phyloP scores from a whole-genome alignment of 108 stramenopile species.

The Parmales sp. region DNA sequence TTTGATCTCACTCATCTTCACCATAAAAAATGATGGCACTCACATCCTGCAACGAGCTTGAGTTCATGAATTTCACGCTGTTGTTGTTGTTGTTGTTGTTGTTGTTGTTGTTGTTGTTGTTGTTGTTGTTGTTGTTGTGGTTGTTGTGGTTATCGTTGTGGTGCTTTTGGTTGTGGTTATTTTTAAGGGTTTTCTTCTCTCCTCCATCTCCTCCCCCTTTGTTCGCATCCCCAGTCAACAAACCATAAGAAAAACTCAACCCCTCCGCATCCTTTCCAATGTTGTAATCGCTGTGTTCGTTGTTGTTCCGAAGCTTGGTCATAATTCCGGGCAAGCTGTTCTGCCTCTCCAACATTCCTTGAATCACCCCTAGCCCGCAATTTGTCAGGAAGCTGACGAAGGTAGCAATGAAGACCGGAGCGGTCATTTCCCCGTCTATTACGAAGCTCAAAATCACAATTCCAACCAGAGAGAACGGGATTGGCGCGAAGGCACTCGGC shows the following conservation, averaged over 20 bases:
- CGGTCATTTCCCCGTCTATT: neutral
- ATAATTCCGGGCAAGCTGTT: neutral
- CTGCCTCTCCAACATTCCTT: neutral
- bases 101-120: too few relatives aligned
- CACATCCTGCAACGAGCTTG: neutral
- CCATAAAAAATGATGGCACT: neutral
- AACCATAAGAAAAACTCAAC: too few relatives aligned
- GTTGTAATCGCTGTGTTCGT: neutral
- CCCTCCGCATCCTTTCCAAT: too few relatives aligned
- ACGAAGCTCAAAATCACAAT: neutral
- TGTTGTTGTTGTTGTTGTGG: too few relatives aligned
- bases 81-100: too few relatives aligned
- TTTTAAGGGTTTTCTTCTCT: neutral
- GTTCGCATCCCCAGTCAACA: too few relatives aligned
- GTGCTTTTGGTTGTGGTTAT: too few relatives aligned
- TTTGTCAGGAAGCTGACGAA: conserved; percentile 1
- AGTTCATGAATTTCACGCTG: too few relatives aligned
- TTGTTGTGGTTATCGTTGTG: too few relatives aligned
- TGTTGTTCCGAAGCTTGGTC: conserved; percentile 7
- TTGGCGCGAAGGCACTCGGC: conserved; percentile 5
- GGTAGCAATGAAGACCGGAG: conserved; percentile 7
- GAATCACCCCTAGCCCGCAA: conserved; percentile 3
- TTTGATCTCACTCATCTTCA: too few relatives aligned
- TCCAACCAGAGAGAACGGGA: conserved; percentile 6
- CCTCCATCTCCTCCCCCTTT: too few relatives aligned